Percentiles rank a stretch among this genome's conserved stretches.
Evolutionary conservation across 2,329 filamentous ascomycete genomes (phyloP).

Genomic region (Hymenoscyphus repandus): DNA sequence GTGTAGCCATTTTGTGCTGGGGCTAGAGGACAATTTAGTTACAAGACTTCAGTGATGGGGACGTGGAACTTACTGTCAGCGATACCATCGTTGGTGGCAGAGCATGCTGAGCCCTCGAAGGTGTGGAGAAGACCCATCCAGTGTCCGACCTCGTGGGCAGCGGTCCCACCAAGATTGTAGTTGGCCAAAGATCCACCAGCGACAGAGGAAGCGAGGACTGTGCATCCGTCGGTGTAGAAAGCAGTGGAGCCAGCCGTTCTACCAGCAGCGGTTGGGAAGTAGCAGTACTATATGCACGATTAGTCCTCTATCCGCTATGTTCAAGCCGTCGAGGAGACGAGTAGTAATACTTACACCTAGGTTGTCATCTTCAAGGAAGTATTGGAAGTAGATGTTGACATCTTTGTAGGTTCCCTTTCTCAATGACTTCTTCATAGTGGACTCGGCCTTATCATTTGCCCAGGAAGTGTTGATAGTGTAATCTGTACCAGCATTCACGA

Average conservation of each 20-base stretch:
- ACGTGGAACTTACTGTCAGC: constrained; percentile 28
- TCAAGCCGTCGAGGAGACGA: neutral
- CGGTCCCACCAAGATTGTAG: constrained; percentile 36
- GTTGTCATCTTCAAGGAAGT: constrained; percentile 6
- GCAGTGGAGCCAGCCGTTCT: constrained; percentile 8
- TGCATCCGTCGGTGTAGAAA: constrained; percentile 36
- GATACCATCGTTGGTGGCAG: constrained; percentile 35
- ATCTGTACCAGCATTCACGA: constrained; percentile 28
- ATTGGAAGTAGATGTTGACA: constrained; percentile 32
- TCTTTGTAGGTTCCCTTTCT: constrained; percentile 35
- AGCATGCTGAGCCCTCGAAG: constrained; percentile 38
- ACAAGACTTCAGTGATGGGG: neutral
- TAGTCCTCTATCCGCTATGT: neutral
- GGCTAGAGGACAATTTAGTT: constrained; percentile 8
- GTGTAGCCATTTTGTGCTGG: constrained; percentile 33
- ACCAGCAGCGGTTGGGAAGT: constrained; percentile 7
- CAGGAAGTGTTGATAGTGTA: constrained; percentile 31
- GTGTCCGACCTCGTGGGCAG: constrained; percentile 43
- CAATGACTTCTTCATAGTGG: constrained; percentile 41
- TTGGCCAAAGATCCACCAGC: constrained; percentile 33
- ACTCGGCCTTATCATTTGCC: constrained; percentile 32
- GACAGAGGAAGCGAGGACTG: constrained; percentile 34
- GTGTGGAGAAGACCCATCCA: constrained; percentile 46
- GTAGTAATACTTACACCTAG: constrained; percentile 3
- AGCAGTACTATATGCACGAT: constrained; percentile 6